Percentiles rank a stretch among this genome's conserved stretches.
Evolutionary conservation across 2,329 filamentous ascomycete genomes (phyloP).

Genomic region (Claviceps maximensis): DNA sequence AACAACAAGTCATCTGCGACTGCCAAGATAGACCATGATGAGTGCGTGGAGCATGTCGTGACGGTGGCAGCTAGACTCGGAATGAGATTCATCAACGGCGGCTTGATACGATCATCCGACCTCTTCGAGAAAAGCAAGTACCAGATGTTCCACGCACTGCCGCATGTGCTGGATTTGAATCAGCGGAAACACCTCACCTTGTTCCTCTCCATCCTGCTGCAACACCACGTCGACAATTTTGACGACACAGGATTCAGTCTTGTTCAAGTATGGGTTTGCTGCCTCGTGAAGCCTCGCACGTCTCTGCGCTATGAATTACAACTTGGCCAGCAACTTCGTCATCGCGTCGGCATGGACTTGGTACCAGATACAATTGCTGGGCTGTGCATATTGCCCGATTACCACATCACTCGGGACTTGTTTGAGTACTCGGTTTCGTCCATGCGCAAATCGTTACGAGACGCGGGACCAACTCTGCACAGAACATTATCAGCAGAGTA

Average conservation of each 20-base stretch:
- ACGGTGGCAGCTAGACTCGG: slow-evolving; percentile 32
- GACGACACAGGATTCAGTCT: slow-evolving; percentile 30
- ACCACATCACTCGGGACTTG: slow-evolving; percentile 33
- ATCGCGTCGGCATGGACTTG: slow-evolving; percentile 26
- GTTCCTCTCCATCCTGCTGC: slow-evolving; percentile 38
- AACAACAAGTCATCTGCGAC: slow-evolving; percentile 4
- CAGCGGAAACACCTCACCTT: slow-evolving; percentile 35
- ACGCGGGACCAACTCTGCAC: slow-evolving; percentile 21
- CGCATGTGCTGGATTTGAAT: slow-evolving; percentile 24
- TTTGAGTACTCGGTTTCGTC: slow-evolving; percentile 35
- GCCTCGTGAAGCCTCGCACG: slow-evolving; percentile 35
- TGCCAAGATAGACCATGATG: slow-evolving; percentile 11
- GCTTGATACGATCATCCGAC: slow-evolving; percentile 29
- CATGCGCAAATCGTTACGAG: slow-evolving; percentile 36
- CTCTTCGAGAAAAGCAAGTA: slow-evolving; percentile 36
- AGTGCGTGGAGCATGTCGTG: slow-evolving; percentile 32
- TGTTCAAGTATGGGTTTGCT: slow-evolving; percentile 38
- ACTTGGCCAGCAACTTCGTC: slow-evolving; percentile 33
- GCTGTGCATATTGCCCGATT: slow-evolving; percentile 28
- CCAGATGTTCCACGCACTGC: slow-evolving; percentile 32
- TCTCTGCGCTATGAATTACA: slow-evolving; percentile 35
- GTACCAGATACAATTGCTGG: slow-evolving; percentile 26
- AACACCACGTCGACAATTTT: slow-evolving; percentile 33
- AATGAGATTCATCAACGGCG: slow-evolving; percentile 29
- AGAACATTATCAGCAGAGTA: slow-evolving; percentile 27